phyloP scores from a whole-genome alignment of 1,284 basidiomycete species.

The Leccinum ponderosum region DNA sequence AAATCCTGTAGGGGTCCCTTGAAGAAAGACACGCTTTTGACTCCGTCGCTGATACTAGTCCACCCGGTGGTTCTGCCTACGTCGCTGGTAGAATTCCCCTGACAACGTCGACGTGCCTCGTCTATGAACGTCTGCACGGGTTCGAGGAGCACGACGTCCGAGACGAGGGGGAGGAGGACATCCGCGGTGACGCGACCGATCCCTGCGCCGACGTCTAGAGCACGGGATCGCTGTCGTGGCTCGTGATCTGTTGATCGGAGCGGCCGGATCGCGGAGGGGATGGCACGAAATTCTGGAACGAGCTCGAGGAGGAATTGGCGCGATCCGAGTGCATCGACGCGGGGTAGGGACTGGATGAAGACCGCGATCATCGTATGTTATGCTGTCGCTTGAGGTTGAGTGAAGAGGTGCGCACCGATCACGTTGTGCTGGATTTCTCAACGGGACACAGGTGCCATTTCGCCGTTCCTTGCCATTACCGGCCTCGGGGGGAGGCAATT shows the following conservation, averaged over 20 bases:
- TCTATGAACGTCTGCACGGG: conserved; percentile 78
- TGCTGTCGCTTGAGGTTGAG: conserved; percentile 1
- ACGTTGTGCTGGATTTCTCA: conserved; percentile 64
- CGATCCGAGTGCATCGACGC: conserved; percentile 86
- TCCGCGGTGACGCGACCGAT: conserved; percentile 88
- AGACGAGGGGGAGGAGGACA: conserved; percentile 82
- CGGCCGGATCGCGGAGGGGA: conserved; percentile 58
- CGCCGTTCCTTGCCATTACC: conserved; percentile 24
- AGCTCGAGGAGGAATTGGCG: conserved; percentile 83
- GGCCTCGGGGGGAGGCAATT: conserved; percentile 35
- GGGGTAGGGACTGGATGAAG: conserved; percentile 71
- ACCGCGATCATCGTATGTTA: background rate
- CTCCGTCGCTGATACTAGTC: conserved; percentile 64
- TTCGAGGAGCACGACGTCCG: conserved; percentile 86
- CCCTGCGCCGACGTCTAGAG: conserved; percentile 89
- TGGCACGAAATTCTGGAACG: conserved; percentile 73
- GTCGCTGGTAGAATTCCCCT: conserved; percentile 20
- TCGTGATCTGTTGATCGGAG: conserved; percentile 15
- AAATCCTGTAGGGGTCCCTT: conserved; percentile 78
- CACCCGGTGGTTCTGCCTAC: conserved; percentile 41
- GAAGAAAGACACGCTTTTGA: conserved; percentile 82
- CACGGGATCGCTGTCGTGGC: conserved; percentile 51
- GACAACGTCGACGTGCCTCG: conserved; percentile 61
- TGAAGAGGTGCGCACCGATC: conserved; percentile 45
- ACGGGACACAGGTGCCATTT: conserved; percentile 49